These are phyloP conservation scores for Acacia confusa DNA, from an alignment of 306 rosid genomes.

Conservation along the genomic window DNA sequence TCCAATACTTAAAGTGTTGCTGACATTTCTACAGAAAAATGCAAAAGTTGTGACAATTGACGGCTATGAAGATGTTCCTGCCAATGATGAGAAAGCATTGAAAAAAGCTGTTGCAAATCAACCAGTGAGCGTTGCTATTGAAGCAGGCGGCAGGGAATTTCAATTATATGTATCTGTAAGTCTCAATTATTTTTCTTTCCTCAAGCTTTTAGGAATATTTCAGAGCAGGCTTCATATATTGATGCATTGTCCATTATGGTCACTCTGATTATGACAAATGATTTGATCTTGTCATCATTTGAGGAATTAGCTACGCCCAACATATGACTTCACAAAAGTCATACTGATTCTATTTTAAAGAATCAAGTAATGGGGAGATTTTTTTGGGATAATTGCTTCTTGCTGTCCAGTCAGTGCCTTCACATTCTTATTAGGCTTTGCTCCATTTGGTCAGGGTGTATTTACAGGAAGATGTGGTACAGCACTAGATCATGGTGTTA, in stretches of 20 bases:
- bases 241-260: not conserved
- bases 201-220: not conserved
- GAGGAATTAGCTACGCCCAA: not conserved
- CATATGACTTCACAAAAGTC: not conserved
- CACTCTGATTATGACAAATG: not conserved
- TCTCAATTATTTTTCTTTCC: not conserved
- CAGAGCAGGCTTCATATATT: not conserved
- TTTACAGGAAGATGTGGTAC: conserved; percentile 84
- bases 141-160: conserved; percentile 93
- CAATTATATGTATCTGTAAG: conserved; percentile 78
- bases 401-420: not conserved
- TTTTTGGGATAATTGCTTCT: not conserved
- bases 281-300: not conserved
- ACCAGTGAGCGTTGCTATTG: conserved; percentile 75
- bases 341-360: not conserved
- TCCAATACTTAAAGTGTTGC: not conserved
- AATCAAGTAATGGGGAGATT: not conserved
- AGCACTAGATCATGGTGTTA: conserved; percentile 83
- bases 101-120: conserved; percentile 75
- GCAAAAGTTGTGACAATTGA: conserved; percentile 81
- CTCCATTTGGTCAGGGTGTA: conserved; percentile 58
- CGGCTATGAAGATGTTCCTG: conserved; percentile 71
- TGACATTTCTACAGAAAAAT: conserved; percentile 64
- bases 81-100: conserved; percentile 65
- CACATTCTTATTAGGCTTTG: not conserved